phyloP scores from a whole-genome alignment of 192 early-diverging fungal genomes.

The Polychytrium aggregatum region DNA sequence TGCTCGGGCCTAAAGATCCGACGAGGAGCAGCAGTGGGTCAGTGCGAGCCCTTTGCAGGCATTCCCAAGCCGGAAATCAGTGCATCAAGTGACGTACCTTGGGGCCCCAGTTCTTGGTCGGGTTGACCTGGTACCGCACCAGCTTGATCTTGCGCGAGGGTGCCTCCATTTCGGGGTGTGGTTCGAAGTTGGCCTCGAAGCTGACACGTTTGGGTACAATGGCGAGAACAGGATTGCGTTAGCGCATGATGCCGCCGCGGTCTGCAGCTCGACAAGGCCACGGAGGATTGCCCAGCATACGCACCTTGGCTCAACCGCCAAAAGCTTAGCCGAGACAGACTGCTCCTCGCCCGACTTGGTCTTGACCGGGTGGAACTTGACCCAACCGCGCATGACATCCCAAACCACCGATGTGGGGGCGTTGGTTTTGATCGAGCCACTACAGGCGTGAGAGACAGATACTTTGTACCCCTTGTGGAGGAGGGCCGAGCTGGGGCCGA shows the following conservation, averaged over 20 bases:
- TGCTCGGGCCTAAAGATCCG: too few species aligned
- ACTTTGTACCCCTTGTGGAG: slow-evolving; percentile 85
- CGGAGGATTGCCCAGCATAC: too few species aligned
- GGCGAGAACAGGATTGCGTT: not conserved
- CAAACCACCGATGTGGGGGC: slow-evolving; percentile 78
- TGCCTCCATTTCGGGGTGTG: slow-evolving; percentile 60
- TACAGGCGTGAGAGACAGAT: slow-evolving; percentile 71
- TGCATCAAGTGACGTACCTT: too few species aligned
- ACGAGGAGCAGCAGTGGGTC: too few species aligned
- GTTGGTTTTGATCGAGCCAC: slow-evolving; percentile 82
- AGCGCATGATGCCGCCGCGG: too few species aligned
- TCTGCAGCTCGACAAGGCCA: too few species aligned
- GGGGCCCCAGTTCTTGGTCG: slow-evolving; percentile 94
- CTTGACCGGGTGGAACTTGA: slow-evolving; percentile 58
- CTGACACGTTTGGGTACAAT: slow-evolving; percentile 4
- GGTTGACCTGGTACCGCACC: slow-evolving; percentile 91
- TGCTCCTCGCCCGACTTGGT: slow-evolving; percentile 53
- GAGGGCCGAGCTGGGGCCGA: slow-evolving; percentile 62
- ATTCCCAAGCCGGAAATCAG: too few species aligned
- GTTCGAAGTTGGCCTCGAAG: slow-evolving; percentile 60
- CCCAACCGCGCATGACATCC: slow-evolving; percentile 80
- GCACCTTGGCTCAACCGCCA: slow-evolving; percentile 28
- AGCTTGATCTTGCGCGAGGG: slow-evolving; percentile 69
- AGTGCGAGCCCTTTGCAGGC: too few species aligned
- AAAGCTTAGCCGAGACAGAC: slow-evolving; percentile 56